Percentiles rank a stretch among this genome's conserved stretches.
Evolutionary conservation across 768 basidiomycete species (phyloP).

Genomic region (Boletus vinaceobasis): DNA sequence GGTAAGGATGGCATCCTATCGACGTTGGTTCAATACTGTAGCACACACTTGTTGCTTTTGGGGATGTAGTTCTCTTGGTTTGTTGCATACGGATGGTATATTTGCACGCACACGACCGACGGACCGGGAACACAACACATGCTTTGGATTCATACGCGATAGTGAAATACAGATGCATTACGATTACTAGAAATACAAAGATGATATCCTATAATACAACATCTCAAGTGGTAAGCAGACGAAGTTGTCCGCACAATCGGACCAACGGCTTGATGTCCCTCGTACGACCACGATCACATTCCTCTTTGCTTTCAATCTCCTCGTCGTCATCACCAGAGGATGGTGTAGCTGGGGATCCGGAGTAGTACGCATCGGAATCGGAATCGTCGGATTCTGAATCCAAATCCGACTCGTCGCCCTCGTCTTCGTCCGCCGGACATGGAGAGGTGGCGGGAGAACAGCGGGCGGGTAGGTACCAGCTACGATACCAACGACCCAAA

Average conservation of each 20-base stretch:
- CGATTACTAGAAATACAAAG: background rate
- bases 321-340: slow-evolving; percentile 34
- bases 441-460: slow-evolving; percentile 25
- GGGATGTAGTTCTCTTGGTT: too few species aligned
- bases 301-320: slow-evolving; percentile 37
- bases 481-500: slow-evolving; percentile 70
- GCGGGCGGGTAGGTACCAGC: slow-evolving; percentile 49
- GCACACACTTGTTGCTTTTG: too few species aligned
- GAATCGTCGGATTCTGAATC: slow-evolving; percentile 26
- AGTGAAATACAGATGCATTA: too few species aligned
- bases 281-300: slow-evolving; percentile 39
- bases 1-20: too few species aligned
- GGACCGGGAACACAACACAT: too few species aligned
- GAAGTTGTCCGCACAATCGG: slow-evolving; percentile 28
- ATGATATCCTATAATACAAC: background rate
- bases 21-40: too few species aligned
- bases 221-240: slow-evolving; percentile 13
- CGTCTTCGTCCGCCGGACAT: slow-evolving; percentile 29
- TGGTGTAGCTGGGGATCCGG: too few species aligned
- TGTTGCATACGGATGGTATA: too few species aligned
- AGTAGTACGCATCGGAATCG: slow-evolving; percentile 17
- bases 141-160: too few species aligned
- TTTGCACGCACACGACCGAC: too few species aligned
- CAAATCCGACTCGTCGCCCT: slow-evolving; percentile 35
- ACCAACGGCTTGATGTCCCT: slow-evolving; percentile 39